phyloP scores from a whole-genome alignment of 768 basidiomycete genomes.

The Strobilomyces confusus region DNA sequence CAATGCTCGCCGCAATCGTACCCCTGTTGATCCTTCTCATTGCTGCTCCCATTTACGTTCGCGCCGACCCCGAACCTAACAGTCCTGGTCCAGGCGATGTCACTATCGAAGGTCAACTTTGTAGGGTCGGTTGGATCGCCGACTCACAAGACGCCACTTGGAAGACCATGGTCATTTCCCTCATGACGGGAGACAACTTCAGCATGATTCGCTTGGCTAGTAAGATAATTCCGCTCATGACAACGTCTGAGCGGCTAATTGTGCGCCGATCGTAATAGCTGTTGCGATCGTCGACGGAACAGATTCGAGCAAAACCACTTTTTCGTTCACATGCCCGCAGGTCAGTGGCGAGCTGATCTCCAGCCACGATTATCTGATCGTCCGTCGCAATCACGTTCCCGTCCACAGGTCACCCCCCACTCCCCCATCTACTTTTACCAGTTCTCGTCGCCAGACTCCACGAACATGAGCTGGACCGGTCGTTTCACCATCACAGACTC shows the following conservation, averaged over 20 bases:
- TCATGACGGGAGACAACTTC: conserved; percentile 77
- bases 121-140: conserved; percentile 54
- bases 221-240: conserved; percentile 22
- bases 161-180: conserved; percentile 69
- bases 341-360: conserved; percentile 35
- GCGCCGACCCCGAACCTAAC: conserved; percentile 56
- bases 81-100: conserved; percentile 56
- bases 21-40: conserved; percentile 20
- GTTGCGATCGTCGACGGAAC: conserved; percentile 68
- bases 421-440: conserved; percentile 80
- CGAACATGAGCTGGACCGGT: conserved; percentile 58
- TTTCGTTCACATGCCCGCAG: conserved; percentile 60
- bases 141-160: conserved; percentile 62
- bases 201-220: conserved; percentile 65
- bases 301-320: conserved; percentile 38
- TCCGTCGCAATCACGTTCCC: background rate
- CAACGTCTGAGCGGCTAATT: background rate
- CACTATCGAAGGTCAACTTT: conserved; percentile 55
- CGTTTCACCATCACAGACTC: conserved; percentile 69
- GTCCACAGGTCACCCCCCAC: conserved; percentile 52
- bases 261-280: conserved; percentile 36
- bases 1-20: conserved; percentile 17
- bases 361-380: background rate
- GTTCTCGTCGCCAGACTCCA: conserved; percentile 47
- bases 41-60: conserved; percentile 33